Base-by-base conservation (phyloP, 2,329 filamentous ascomycete genomes). In the Cladobotryum mycophilum region DNA sequence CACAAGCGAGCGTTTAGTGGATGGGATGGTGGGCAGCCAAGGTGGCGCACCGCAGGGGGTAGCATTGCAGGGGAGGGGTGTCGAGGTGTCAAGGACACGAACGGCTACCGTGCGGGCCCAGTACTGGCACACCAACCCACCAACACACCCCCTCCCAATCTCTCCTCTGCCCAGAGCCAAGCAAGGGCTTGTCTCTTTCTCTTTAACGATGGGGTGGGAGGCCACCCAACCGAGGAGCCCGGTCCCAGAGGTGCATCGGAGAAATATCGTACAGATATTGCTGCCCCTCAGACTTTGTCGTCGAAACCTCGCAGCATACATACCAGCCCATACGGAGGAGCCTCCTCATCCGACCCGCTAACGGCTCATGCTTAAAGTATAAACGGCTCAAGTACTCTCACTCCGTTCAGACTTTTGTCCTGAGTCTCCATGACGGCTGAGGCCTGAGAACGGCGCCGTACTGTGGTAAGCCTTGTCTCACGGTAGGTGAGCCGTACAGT, bases 1-100 rank as follows among this genome's bases (percentile, higher is more conserved):
- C 53, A 50, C 56, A 52, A 54, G 51, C 47, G 51, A 56, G 52
- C 58, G 53, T 45, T 53, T 55, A 56, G 47, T 43, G 49, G 48
- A 38, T 48, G 45, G 22, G 49, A 46, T 49, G 49, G 25, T 36
- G 14, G 20, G 25, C 12, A n/a, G 20, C 20, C 20, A 25, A 25
- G 37, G 46, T 52, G 48, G 53, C 17, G 49, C 42, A 25, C 12
- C 13, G 12, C 33, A 14, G 20, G 22, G 18, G 41, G 17, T 25
- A n/a, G 12, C 41, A 42, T 42, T 15, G 8, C 25, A 14, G 41
- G 47, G 42, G 42, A 41, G 33, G 50, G 47, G 45, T 35, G 17
- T 41, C 14, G 38, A 37, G 43, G 38, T 37, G 47, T 49, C 51
- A 53, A 37, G 42, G 25, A 25, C 18, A 25, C 14, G 36, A 47